These are phyloP conservation scores for Peziza echinospora DNA, from an alignment of 495 filamentous ascomycete genomes.

Conservation along the genomic window DNA sequence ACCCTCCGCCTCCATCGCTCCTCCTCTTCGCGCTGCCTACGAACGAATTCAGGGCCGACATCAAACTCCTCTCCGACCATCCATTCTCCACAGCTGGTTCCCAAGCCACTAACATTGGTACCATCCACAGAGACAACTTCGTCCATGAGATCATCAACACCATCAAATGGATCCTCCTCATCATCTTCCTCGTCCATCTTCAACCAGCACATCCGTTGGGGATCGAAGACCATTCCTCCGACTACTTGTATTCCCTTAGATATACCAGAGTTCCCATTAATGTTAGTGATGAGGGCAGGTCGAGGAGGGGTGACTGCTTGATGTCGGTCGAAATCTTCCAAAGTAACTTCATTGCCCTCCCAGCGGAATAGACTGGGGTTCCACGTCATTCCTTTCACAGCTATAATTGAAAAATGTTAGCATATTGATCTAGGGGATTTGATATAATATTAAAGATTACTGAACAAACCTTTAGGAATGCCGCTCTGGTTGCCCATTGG, in stretches of 20 bases:
- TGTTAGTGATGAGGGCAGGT: conserved; percentile 84
- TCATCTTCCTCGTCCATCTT: conserved; percentile 24
- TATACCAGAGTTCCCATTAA: conserved; percentile 32
- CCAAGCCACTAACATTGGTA: conserved; percentile 8
- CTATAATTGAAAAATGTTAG: conserved; percentile 24
- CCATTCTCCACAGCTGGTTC: conserved; percentile 10
- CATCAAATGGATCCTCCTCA: conserved; percentile 20
- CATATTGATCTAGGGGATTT: neutral
- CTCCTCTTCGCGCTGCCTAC: conserved; percentile 74
- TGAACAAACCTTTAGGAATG: conserved; percentile 38
- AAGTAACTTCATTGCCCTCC: conserved; percentile 85
- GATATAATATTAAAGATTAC: neutral
- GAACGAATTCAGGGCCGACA: conserved; percentile 83
- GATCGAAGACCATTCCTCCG: conserved; percentile 93
- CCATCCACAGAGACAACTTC: conserved; percentile 15
- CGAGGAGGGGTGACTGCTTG: conserved; percentile 39
- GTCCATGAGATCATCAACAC: conserved; percentile 16
- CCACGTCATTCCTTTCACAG: conserved; percentile 84
- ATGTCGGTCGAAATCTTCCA: conserved; percentile 48
- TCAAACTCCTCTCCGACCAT: conserved; percentile 90
- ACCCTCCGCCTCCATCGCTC: conserved; percentile 71
- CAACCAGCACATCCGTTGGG: conserved; percentile 42
- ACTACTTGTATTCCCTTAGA: conserved; percentile 70
- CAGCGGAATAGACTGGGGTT: conserved; percentile 66
- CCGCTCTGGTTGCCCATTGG: conserved; percentile 38